Evolutionary conservation across 2,329 filamentous ascomycete species (phyloP), one percentile per base, ranked within the genome.

Genomic region (Fusarium longipes): DNA sequence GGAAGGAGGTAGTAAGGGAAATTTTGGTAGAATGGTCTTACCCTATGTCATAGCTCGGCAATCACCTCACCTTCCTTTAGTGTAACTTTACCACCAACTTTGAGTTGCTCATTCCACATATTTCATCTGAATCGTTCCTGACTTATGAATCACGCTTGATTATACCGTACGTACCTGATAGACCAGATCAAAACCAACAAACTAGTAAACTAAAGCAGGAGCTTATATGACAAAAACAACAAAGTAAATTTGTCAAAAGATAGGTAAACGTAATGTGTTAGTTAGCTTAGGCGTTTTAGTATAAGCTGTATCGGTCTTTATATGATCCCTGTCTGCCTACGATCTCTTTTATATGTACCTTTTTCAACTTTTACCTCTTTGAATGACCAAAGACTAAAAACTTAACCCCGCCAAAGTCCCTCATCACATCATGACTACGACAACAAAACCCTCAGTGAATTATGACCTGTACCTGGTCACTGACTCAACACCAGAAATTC

Each of bases 401-500:
- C 17, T 29, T 61, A n/a, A 70, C 54, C 55, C 58, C 54, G 29
- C 62, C 45, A 55, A 20, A 59, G 38, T 36, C 49, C 22, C n/a
- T 33, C 40, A 44, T 27, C 24, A 18, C 29, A 33, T 38, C 39
- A 47, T 60, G 32, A 27, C 22, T 25, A 22, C 52, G 17, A 54
- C 48, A 44, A 29, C 63, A 40, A 74, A 73, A 20, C 48, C 51
- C 5, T 30, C 80, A 20, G 82, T 91, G 44, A 89, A 97, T 79
- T 94, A 96, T 77, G 89, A 90, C 47, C 82, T 97, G 36, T 97
- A 97, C 77, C 85, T 97, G 58, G 94, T 97, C 71, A 97, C 94
- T 7, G 94, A 97, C 83, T 96, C 93, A 49, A 97, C 93, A n/a
- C 86, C 90, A 15, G 88, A 89, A 32, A 93, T 97, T 70, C 88